These are phyloP conservation scores for Penicillium manginii DNA, from an alignment of 495 filamentous ascomycete genomes.

Conservation along the genomic window DNA sequence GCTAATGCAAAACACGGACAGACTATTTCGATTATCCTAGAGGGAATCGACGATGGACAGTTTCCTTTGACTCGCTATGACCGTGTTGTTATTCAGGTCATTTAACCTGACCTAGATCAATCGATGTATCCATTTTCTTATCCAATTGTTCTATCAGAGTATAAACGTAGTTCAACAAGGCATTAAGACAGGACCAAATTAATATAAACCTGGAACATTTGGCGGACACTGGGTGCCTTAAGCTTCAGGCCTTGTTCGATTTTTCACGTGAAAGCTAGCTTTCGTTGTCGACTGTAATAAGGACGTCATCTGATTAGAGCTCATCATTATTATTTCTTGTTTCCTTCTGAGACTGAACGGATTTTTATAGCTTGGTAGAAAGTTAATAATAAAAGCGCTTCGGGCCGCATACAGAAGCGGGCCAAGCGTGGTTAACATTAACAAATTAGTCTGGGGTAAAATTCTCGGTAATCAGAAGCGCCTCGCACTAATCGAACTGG, in stretches of 20 bases:
- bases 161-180: neutral
- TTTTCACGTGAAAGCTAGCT: neutral
- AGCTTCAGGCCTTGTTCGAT: neutral
- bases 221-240: neutral
- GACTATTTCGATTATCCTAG: constrained; percentile 18
- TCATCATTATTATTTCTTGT: neutral
- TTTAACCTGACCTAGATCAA: neutral
- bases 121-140: neutral
- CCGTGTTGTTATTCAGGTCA: constrained; percentile 14
- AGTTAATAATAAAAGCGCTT: neutral
- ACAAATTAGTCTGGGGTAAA: neutral
- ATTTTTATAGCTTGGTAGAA: neutral
- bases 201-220: neutral
- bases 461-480: neutral
- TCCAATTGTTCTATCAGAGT: neutral
- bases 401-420: neutral
- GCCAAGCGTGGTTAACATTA: neutral
- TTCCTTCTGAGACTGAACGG: neutral
- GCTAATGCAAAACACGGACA: constrained; percentile 16
- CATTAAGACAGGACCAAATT: neutral
- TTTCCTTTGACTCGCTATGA: constrained; percentile 18
- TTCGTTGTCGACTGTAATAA: neutral
- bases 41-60: constrained; percentile 15
- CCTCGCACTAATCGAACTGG: neutral
- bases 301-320: neutral